Percentiles rank a stretch among this genome's conserved stretches.
Conservation (phyloP, 2,329 filamentous ascomycete genomes). For the Ophiostoma himal-ulmi region DNA sequence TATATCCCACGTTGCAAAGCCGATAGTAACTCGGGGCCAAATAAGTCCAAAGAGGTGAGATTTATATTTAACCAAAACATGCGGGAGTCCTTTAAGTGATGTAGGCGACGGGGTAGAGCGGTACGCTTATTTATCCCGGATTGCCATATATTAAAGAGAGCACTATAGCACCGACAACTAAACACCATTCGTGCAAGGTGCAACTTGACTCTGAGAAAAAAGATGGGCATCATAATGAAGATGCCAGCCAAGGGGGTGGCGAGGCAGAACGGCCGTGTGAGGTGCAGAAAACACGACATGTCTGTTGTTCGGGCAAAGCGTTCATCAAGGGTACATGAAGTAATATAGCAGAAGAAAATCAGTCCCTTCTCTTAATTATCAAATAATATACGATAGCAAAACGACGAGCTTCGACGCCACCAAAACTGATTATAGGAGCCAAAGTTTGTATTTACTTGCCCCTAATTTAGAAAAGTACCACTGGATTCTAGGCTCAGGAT, state of each 20-base stretch:
- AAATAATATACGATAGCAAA: background rate
- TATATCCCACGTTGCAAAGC: background rate
- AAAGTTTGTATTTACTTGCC: too few species aligned
- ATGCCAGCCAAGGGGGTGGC: background rate
- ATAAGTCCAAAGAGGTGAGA: background rate
- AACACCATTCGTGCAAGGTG: background rate
- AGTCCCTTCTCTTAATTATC: background rate
- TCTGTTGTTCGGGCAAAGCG: background rate
- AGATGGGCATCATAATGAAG: background rate
- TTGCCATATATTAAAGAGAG: background rate
- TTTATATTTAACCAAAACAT: background rate
- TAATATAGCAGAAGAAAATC: too few species aligned
- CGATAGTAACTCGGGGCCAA: background rate
- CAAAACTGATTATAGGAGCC: background rate
- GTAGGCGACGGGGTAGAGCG: background rate
- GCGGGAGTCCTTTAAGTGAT: background rate
- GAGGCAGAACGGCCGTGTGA: background rate
- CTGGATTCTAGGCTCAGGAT: background rate
- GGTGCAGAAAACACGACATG: background rate
- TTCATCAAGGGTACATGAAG: background rate
- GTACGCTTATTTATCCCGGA: background rate
- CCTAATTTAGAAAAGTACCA: too few species aligned
- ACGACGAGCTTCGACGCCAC: background rate
- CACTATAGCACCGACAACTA: background rate
- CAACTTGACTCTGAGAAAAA: background rate